Base-by-base conservation (phyloP, 2,329 filamentous ascomycete genomes). In the Monosporascus sp. region DNA sequence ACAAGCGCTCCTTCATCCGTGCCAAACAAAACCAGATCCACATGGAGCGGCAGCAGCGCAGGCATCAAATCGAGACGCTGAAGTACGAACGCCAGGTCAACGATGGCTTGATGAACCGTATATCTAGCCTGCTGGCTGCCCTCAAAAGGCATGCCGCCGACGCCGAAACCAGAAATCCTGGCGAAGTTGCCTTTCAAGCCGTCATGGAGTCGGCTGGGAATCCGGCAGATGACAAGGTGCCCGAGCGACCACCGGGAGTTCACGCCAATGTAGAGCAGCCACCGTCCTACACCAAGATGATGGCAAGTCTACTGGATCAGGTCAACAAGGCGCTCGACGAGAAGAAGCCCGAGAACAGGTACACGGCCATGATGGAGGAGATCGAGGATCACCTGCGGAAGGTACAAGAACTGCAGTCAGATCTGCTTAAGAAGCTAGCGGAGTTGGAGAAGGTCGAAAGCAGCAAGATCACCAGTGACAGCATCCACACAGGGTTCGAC, bases 1-100 rank as follows among this genome's bases (percentile, higher is more conserved):
- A 99, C 76, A 99, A 99, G 73, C 84, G 88, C 49, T 97, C 93
- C 56, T 99, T 99, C 73, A 99, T 99, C 70, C 90, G 93, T 60
- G 95, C 94, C 60, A 99, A 99, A 75, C 94, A 97, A 76, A 88
- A 86, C 63, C 92, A 99, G 74, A 99, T 99, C 64, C 94, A 99
- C 71, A 85, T 92, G 67, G 88, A 97, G 69, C 87, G 94, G 51
- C 79, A 85, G 61, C 88, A 95, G 65, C 87, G 94, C 53, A 90
- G 88, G 68, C 85, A 89, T 63, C 87, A 96, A 66, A 97, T 99
- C 69, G 86, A 89, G 64, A 94, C 90, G 6, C 80, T 94, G 62
- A 93, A 93, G 73, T 97, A 96, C 72, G 94, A 95, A 73, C 86
- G 89, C 57, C 82, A 90, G 64, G 86, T 99, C 75, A 97, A 99